These are phyloP conservation scores for Dryas alaskensis DNA, from an alignment of 306 rosid species.

Conservation along the genomic window DNA sequence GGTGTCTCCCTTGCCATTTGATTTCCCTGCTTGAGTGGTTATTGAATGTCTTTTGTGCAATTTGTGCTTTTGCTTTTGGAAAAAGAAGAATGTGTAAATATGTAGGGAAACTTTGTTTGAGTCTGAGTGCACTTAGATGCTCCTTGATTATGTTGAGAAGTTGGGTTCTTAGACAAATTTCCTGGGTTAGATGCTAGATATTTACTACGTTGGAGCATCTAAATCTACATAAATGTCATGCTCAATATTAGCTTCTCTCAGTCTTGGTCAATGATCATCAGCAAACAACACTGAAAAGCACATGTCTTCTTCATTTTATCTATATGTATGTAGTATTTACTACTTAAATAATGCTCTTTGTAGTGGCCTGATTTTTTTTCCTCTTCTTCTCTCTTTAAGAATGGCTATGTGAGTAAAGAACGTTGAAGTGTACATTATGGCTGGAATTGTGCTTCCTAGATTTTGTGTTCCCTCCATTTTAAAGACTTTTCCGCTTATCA, in stretches of 20 bases:
- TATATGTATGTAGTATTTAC: background rate
- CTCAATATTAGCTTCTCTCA: background rate
- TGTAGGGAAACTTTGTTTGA: background rate
- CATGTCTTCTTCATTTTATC: background rate
- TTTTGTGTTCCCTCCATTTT: background rate
- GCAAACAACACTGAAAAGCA: background rate
- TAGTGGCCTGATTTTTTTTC: background rate
- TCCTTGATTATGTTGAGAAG: background rate
- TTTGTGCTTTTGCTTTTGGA: background rate
- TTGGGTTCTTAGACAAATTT: background rate
- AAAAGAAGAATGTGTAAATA: background rate
- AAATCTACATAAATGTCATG: too few species aligned
- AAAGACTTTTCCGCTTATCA: background rate
- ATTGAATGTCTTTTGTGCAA: background rate
- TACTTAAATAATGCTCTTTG: background rate
- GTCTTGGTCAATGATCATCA: background rate
- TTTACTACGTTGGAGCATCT: too few species aligned
- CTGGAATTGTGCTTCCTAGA: background rate
- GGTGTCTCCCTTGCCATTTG: conserved; percentile 53
- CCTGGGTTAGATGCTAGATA: background rate
- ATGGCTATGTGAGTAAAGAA: background rate
- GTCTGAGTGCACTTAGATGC: background rate
- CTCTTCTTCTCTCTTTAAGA: background rate
- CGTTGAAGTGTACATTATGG: background rate
- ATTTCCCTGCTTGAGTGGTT: conserved; percentile 40